Base-by-base conservation (phyloP, 192 early-diverging fungal genomes). In the Gaertneriomyces semiglobifer region DNA sequence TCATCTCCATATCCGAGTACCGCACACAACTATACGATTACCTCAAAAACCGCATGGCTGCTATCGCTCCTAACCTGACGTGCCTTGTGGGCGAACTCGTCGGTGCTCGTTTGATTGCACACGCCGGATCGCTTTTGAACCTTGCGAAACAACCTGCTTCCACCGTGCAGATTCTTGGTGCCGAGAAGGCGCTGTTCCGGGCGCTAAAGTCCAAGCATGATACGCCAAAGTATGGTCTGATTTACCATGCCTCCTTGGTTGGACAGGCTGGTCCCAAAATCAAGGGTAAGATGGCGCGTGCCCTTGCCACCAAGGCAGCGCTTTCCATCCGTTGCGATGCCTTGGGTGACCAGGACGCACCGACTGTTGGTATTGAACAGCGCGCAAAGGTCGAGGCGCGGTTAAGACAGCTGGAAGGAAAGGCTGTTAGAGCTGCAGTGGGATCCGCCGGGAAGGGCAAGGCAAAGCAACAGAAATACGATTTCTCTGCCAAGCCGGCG, bases 221-320 rank as follows among this genome's bases (percentile, higher is more conserved):
- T 74, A 98, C 95, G 2, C 95, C 93, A 71, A 98, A 98, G 78
- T 98, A 98, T 69, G 95, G 95, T 75, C 82, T 98, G 38, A 91
- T 98, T 71, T 98, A 94, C 85, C 92, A 98, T 79, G 93, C 95
- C 18, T 89, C 92, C 10, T 90, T 96, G 68, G 93, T 98, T 74
- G 95, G 93, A 55, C 91, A 90, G 63, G 95, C 95, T 7, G 88
- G 89, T 4, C 88, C 92, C 72, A 98, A 96, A 84, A 79, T 87
- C 76, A 98, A 98, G 88, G 96, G 94, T 65, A 98, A 98, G 89
- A 91, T 98, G 71, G 96, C 96, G 6, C 90, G 96, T 63, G 83
- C 90, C 62, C 84, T 95, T 39, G 93, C 93, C 16, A 90, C 94
- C 60, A 98, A 98, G 84, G 81, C 92, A 41, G 86, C 94, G 12